Evolutionary conservation across 768 basidiomycete genomes (phyloP).

Genomic region (Daedaleopsis nitida): DNA sequence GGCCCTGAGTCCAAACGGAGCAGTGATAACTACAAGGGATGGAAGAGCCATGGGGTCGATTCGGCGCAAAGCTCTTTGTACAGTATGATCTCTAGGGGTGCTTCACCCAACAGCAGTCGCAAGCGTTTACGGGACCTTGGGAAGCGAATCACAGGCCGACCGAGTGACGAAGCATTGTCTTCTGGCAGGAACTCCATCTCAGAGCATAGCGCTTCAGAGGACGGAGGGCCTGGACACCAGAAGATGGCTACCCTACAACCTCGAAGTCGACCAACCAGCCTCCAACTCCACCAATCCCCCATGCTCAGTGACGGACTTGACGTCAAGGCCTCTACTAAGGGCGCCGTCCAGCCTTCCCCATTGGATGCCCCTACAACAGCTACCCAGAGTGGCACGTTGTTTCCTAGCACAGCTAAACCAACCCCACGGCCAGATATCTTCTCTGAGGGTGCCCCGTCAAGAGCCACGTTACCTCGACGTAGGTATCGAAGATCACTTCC

Average conservation of each 20-base stretch:
- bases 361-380: slow-evolving; percentile 8
- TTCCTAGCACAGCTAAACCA: neutral
- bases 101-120: slow-evolving; percentile 49
- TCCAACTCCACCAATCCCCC: slow-evolving; percentile 7
- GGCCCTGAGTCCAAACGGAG: slow-evolving; percentile 48
- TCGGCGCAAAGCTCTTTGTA: slow-evolving; percentile 34
- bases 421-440: neutral
- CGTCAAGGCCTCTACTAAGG: neutral
- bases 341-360: neutral
- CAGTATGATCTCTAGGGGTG: slow-evolving; percentile 41
- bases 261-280: slow-evolving; percentile 17
- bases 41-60: slow-evolving; percentile 23
- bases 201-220: slow-evolving; percentile 34
- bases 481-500: slow-evolving; percentile 39
- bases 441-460: neutral
- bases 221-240: slow-evolving; percentile 22
- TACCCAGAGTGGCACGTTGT: slow-evolving; percentile 13
- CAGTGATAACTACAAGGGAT: slow-evolving; percentile 36
- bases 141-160: slow-evolving; percentile 36
- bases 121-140: slow-evolving; percentile 41
- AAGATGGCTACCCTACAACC: slow-evolving; percentile 13
- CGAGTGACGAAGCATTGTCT: slow-evolving; percentile 50
- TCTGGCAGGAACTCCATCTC: slow-evolving; percentile 49
- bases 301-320: neutral
- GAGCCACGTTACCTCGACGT: slow-evolving; percentile 8